phyloP scores from a whole-genome alignment of 192 early-diverging fungal genomes.

The Rhizophagus sp. region DNA sequence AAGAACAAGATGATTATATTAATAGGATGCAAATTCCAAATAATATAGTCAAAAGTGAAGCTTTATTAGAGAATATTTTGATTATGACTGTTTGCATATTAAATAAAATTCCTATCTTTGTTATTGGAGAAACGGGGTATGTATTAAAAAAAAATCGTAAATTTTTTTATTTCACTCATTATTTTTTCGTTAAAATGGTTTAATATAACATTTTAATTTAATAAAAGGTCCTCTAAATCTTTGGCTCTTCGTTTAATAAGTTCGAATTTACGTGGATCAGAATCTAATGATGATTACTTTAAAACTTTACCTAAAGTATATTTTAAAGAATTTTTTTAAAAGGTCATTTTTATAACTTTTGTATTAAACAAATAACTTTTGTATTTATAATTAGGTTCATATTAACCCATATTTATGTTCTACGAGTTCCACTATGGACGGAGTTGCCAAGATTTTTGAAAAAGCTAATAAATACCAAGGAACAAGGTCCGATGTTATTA shows the following conservation, averaged over 20 bases:
- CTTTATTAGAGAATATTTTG: constrained; percentile 24
- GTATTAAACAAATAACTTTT: no score
- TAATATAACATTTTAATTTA: neutral
- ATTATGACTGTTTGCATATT: constrained; percentile 30
- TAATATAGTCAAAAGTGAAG: constrained; percentile 1
- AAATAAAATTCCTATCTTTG: constrained; percentile 27
- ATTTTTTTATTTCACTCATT: no score
- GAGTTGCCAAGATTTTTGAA: constrained; percentile 25
- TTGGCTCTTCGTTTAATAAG: constrained; percentile 21
- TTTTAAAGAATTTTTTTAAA: neutral
- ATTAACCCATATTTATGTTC: constrained; percentile 30
- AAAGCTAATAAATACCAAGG: constrained; percentile 25
- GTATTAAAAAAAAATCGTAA: neutral
- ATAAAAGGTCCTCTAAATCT: constrained; percentile 20
- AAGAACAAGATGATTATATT: constrained; percentile 25
- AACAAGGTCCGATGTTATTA: constrained; percentile 9
- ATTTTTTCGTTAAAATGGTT: no score
- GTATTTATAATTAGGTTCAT: constrained; percentile 19
- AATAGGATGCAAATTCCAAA: neutral
- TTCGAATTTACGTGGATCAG: constrained; percentile 26
- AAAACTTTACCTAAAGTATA: constrained; percentile 11
- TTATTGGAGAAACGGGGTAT: constrained; percentile 26
- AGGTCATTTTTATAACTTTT: neutral
- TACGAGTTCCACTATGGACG: constrained; percentile 19
- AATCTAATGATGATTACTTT: constrained; percentile 27